Percentiles rank a stretch among this genome's conserved stretches.
These are phyloP conservation scores for Quaeritorhiza haematococci DNA, from an alignment of 371 early-diverging fungal species.

Conservation along the genomic window DNA sequence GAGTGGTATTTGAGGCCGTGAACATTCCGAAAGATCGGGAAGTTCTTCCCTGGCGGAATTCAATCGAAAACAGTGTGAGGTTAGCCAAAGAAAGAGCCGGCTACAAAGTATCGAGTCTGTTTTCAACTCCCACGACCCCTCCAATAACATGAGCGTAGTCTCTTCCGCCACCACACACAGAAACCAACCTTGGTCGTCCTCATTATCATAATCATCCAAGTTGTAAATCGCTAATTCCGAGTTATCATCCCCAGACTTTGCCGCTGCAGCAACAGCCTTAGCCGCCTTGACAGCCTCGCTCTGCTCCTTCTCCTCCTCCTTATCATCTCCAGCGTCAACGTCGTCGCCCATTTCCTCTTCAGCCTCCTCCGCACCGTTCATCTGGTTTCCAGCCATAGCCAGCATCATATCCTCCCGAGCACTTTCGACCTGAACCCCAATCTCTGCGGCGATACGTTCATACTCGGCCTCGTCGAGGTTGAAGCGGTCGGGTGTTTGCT, in stretches of 20 bases:
- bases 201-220: slow-evolving; percentile 31
- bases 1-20: slow-evolving; percentile 71
- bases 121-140: neutral
- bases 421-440: slow-evolving; percentile 64
- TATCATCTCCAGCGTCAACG: slow-evolving; percentile 11
- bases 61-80: slow-evolving; percentile 54
- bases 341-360: slow-evolving; percentile 26
- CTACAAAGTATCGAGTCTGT: slow-evolving; percentile 8
- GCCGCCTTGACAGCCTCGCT: slow-evolving; percentile 9
- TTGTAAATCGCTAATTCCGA: slow-evolving; percentile 29
- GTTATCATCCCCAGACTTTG: neutral
- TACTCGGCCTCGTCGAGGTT: slow-evolving; percentile 83
- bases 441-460: slow-evolving; percentile 65
- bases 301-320: slow-evolving; percentile 18
- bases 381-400: too few relatives aligned
- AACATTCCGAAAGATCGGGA: slow-evolving; percentile 35
- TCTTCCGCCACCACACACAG: slow-evolving; percentile 13
- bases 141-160: slow-evolving; percentile 8
- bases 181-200: slow-evolving; percentile 10
- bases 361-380: slow-evolving; percentile 61
- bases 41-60: slow-evolving; percentile 28
- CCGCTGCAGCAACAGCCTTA: neutral
- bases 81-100: too few relatives aligned
- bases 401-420: too few relatives aligned
- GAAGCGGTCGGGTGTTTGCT: slow-evolving; percentile 68